Conservation (phyloP, 805 yeast genomes). For the Candida andamanensis region DNA sequence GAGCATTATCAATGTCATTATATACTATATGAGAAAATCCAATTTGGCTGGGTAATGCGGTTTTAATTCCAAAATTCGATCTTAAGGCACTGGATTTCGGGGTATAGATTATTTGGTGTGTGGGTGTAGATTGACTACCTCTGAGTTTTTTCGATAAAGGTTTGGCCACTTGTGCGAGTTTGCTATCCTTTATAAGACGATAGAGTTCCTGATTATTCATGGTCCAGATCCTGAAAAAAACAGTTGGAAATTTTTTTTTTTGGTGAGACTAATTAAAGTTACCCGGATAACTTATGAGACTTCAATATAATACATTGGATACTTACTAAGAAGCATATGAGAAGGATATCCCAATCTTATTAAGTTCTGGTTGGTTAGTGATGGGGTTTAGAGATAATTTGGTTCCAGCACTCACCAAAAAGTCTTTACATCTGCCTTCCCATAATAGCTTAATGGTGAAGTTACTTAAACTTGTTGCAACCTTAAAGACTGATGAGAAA, state of each 20-base stretch:
- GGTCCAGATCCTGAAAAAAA: slow-evolving; percentile 2
- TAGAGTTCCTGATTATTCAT: slow-evolving; percentile 28
- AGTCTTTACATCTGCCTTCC: slow-evolving; percentile 85
- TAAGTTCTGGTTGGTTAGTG: slow-evolving; percentile 42
- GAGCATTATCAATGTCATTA: slow-evolving; percentile 63
- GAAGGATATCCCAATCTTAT: slow-evolving; percentile 54
- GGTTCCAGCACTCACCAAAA: slow-evolving; percentile 71
- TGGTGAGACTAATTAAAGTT: neutral
- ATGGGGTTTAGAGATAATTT: slow-evolving; percentile 38
- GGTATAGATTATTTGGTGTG: slow-evolving; percentile 70
- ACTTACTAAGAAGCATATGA: slow-evolving; percentile 43
- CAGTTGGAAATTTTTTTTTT: slow-evolving; percentile 1
- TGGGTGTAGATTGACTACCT: slow-evolving; percentile 40
- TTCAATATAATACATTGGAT: slow-evolving; percentile 3
- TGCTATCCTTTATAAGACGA: slow-evolving; percentile 35
- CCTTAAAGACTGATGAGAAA: slow-evolving; percentile 67
- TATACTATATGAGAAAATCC: slow-evolving; percentile 56
- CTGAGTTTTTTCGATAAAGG: slow-evolving; percentile 32
- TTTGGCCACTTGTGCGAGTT: slow-evolving; percentile 41
- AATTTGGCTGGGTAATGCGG: slow-evolving; percentile 58
- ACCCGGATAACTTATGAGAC: slow-evolving; percentile 1
- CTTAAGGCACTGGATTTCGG: slow-evolving; percentile 57
- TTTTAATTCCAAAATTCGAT: slow-evolving; percentile 74
- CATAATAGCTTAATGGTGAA: slow-evolving; percentile 62
- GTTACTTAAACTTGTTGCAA: slow-evolving; percentile 64